Evolutionary conservation across 1,139 yeast genomes (phyloP), one percentile per base, ranked within the genome.

Genomic region (Hemisphaericaspora xylofermentans): DNA sequence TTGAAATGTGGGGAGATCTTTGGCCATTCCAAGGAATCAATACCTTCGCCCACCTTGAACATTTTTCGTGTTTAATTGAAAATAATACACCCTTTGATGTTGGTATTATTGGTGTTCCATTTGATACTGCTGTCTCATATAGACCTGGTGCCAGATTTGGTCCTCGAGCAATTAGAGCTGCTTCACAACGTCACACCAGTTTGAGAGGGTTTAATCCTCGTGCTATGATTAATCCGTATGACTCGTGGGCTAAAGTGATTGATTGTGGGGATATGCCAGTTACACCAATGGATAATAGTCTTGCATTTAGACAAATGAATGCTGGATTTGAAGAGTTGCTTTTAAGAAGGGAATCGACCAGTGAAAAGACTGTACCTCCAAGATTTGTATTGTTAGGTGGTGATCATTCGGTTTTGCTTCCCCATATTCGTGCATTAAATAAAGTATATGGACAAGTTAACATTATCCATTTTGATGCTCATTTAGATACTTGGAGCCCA

Each of bases 221-320:
- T 35, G 88, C 89, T 3, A 65, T 68, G 36, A 64, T 75, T 46
- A 83, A 84, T 49, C 89, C 89, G 1, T 85, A 82, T 56, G 59
- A 63, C 26, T 63, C 74, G 39, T 83, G 91, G 88, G 89, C 91
- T 17, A 72, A 64, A 37, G 64, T 85, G 14, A 51, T 84, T 19
- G 94, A 85, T 61, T 85, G 94, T 64, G 88, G 88, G n/a, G 94
- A 85, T 60, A 78, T 85, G 38, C 91, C 93, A 1, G 80, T 84
- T 14, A 73, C 88, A 1, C 93, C 93, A 13, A 80, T 84, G 82
- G 93, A 85, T 57, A 84, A 84, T 55, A 53, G 63, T 15, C 63
- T 85, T 46, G 93, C 91, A 0, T 72, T 84, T 53, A 67, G 71
- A 50, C 91, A 84, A 60, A 84, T 85, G 93, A 74, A 80, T 7